A percentile compares a stretch with the other conserved stretches of the same genome.
These are phyloP conservation scores for Agrocybe pediades DNA, from an alignment of 768 basidiomycete genomes.

Conservation along the genomic window DNA sequence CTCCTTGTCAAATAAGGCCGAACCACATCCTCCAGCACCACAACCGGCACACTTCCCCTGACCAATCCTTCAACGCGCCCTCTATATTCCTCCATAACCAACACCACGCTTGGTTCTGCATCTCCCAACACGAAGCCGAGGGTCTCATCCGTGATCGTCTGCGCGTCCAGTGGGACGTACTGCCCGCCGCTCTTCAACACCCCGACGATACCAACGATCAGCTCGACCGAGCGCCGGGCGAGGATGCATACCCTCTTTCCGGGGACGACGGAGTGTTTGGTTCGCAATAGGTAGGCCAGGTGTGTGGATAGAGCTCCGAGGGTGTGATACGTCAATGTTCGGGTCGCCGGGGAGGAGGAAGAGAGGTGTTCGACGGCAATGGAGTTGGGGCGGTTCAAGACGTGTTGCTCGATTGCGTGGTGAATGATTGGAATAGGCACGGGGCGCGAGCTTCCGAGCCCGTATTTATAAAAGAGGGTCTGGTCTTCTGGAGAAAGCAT, in stretches of 20 bases:
- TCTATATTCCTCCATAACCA: constrained; percentile 37
- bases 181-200: constrained; percentile 46
- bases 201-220: constrained; percentile 46
- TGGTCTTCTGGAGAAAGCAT: constrained; percentile 20
- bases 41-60: too few species aligned
- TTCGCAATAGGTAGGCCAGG: constrained; percentile 34
- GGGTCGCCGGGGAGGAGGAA: too few species aligned
- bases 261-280: constrained; percentile 36
- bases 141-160: constrained; percentile 46
- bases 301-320: constrained; percentile 30
- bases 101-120: constrained; percentile 34
- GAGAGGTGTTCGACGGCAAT: constrained; percentile 26
- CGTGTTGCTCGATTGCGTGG: constrained; percentile 27
- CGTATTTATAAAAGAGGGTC: constrained; percentile 25
- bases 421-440: constrained; percentile 27
- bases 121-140: constrained; percentile 42
- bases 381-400: constrained; percentile 21
- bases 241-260: constrained; percentile 47
- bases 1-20: constrained; percentile 15
- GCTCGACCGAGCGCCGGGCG: constrained; percentile 42
- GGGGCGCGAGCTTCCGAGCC: constrained; percentile 18
- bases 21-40: constrained; percentile 22
- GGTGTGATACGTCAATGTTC: constrained; percentile 30
- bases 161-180: constrained; percentile 51
- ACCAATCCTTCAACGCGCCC: constrained; percentile 10